Evolutionary conservation across 1,284 basidiomycete species (phyloP).

Genomic region (Cryptococcus sp.): DNA sequence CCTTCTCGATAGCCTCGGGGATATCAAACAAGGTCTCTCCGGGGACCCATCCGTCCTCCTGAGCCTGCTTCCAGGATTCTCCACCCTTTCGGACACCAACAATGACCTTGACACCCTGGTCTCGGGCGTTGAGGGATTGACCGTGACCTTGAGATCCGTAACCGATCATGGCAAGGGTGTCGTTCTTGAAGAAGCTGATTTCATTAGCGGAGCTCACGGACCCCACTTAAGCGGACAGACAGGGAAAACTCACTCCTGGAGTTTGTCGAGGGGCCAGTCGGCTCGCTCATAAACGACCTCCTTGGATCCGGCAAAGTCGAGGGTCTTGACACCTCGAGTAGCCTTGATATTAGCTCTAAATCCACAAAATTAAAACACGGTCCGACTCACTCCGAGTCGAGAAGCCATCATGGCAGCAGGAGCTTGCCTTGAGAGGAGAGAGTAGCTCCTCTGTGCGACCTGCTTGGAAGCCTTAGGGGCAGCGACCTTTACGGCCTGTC

Average conservation of each 20-base stretch:
- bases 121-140: constrained; percentile 96
- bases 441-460: constrained; percentile 59
- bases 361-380: background rate
- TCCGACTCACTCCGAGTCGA: constrained; percentile 42
- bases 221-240: background rate
- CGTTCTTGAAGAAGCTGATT: constrained; percentile 86
- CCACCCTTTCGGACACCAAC: constrained; percentile 97
- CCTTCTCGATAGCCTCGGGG: constrained; percentile 91
- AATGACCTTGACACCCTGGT: constrained; percentile 98
- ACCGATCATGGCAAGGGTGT: constrained; percentile 97
- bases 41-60: constrained; percentile 97
- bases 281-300: constrained; percentile 95
- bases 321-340: constrained; percentile 84
- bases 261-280: constrained; percentile 96
- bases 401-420: constrained; percentile 41
- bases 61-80: constrained; percentile 88
- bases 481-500: constrained; percentile 49
- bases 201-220: background rate
- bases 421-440: constrained; percentile 60
- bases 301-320: constrained; percentile 94
- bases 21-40: constrained; percentile 98
- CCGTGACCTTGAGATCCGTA: constrained; percentile 98
- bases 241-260: constrained; percentile 65
- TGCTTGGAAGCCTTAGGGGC: constrained; percentile 43
- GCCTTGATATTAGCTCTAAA: constrained; percentile 21